Percentiles rank a stretch among this genome's conserved stretches.
phyloP scores from a whole-genome alignment of 164 flowering plant species.

The Vitis rupestris region DNA sequence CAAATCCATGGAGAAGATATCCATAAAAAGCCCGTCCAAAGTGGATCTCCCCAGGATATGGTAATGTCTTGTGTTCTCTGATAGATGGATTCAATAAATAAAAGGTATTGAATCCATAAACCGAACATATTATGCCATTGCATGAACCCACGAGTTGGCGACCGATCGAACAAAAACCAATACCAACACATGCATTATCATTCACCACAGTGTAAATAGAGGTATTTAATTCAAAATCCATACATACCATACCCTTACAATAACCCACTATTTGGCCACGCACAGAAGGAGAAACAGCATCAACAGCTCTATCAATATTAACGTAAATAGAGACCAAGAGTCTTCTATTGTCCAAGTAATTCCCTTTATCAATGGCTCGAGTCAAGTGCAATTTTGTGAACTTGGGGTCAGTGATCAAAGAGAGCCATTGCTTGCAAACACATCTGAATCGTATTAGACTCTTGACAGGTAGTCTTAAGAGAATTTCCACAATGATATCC shows the following conservation, averaged over 20 bases:
- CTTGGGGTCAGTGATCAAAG: constrained; percentile 12
- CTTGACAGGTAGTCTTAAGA: constrained; percentile 12
- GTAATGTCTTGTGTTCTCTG: background rate
- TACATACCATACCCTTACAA: no score
- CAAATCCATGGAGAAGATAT: background rate
- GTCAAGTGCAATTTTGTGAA: constrained; percentile 10
- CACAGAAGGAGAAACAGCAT: no score
- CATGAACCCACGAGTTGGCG: background rate
- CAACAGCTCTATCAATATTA: background rate
- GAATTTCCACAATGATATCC: constrained; percentile 2
- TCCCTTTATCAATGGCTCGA: no score
- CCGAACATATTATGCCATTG: background rate
- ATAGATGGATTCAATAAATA: constrained; percentile 1
- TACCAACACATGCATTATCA: no score
- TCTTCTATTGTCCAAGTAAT: background rate
- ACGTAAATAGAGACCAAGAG: background rate
- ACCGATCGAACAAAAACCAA: no score
- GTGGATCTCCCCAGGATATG: no score
- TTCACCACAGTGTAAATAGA: no score
- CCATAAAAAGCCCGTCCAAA: background rate
- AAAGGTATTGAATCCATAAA: no score
- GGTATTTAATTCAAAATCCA: no score
- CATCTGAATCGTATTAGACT: constrained; percentile 6
- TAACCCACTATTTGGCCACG: no score
- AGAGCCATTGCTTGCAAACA: constrained; percentile 15